Conservation (phyloP, 2,329 filamentous ascomycete species). For the Botrytis elliptica region DNA sequence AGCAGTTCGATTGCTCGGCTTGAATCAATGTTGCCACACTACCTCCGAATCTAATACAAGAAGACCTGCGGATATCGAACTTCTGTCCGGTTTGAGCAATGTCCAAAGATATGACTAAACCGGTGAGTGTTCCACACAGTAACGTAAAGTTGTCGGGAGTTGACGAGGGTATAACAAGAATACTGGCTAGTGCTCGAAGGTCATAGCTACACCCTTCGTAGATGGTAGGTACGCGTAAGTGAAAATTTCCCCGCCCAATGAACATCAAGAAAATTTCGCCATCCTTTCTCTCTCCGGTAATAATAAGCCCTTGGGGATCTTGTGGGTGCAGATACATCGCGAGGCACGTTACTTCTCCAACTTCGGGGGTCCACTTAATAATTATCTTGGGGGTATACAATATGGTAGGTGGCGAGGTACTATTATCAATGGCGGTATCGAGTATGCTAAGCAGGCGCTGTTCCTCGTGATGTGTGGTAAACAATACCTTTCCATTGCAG, state of each 20-base stretch:
- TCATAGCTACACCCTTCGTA: not conserved
- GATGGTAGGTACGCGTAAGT: not conserved
- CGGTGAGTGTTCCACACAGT: slow-evolving; percentile 37
- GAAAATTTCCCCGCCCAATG: not conserved
- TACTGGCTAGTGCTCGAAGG: slow-evolving; percentile 33
- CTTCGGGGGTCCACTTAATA: not conserved
- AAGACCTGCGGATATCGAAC: slow-evolving; percentile 23
- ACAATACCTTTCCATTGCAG: slow-evolving; percentile 30
- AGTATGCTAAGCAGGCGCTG: slow-evolving; percentile 15
- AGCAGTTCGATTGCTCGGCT: slow-evolving; percentile 31
- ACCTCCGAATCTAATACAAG: slow-evolving; percentile 32
- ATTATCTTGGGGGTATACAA: not conserved
- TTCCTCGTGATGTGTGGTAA: slow-evolving; percentile 28
- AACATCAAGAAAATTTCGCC: not conserved
- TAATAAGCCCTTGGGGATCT: not conserved
- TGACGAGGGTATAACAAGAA: slow-evolving; percentile 24
- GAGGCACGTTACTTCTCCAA: slow-evolving; percentile 9
- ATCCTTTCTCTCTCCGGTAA: not conserved
- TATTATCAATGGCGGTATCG: not conserved
- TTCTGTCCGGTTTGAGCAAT: slow-evolving; percentile 21
- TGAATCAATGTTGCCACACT: slow-evolving; percentile 32
- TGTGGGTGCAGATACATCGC: not conserved
- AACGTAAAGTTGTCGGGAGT: slow-evolving; percentile 25
- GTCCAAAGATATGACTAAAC: slow-evolving; percentile 32
- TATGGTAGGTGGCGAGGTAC: not conserved